Conservation (phyloP, 371 early-diverging fungal species). For the Lichtheimia corymbifera region DNA sequence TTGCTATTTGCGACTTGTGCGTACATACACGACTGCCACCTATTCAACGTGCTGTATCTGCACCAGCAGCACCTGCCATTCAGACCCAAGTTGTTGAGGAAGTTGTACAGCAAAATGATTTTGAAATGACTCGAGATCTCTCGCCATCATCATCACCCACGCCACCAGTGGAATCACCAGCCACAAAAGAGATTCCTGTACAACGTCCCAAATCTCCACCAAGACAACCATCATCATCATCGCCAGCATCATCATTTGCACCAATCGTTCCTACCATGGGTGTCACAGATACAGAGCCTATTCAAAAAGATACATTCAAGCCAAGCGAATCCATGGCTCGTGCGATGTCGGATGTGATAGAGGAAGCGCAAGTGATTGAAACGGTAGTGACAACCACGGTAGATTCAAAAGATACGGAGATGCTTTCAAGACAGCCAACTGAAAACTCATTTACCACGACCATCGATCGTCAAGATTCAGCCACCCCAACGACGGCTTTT, state of each 20-base stretch:
- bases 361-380: neutral
- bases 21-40: slow-evolving; percentile 64
- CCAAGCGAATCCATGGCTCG: too few relatives aligned
- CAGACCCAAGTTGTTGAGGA: neutral
- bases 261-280: too few relatives aligned
- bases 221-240: too few relatives aligned
- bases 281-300: too few relatives aligned
- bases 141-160: neutral
- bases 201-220: too few relatives aligned
- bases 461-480: too few relatives aligned
- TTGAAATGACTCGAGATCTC: neutral
- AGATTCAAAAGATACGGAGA: neutral
- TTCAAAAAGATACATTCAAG: too few relatives aligned
- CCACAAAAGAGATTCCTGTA: too few relatives aligned
- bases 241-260: too few relatives aligned
- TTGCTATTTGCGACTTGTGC: slow-evolving; percentile 59
- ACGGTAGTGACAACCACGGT: neutral
- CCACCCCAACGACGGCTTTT: too few relatives aligned
- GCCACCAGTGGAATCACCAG: neutral
- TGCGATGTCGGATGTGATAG: neutral
- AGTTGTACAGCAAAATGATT: neutral
- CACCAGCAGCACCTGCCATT: slow-evolving; percentile 7
- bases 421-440: neutral
- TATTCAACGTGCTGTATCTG: slow-evolving; percentile 41
- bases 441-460: too few relatives aligned